Evolutionary conservation across 2,329 filamentous ascomycete genomes (phyloP).

Genomic region (Drechslerella stenobrocha): DNA sequence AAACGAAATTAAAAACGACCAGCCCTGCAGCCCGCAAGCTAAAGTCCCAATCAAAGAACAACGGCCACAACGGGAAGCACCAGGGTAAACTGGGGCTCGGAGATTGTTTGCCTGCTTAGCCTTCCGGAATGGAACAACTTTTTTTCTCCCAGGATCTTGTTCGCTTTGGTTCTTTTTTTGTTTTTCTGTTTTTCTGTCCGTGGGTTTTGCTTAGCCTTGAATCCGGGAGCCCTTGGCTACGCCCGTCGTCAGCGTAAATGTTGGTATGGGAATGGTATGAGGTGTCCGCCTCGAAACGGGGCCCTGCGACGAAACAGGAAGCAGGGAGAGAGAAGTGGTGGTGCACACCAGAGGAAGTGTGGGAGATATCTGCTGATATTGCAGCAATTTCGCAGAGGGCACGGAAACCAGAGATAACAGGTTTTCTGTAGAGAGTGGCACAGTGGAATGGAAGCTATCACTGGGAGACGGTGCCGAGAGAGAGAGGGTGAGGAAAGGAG

Average conservation of each 20-base stretch:
- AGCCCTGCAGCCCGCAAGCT: conserved; percentile 27
- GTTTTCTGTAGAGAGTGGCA: background rate
- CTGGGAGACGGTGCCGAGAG: conserved; percentile 12
- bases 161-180: conserved; percentile 34
- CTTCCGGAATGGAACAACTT: conserved; percentile 49
- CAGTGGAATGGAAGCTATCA: background rate
- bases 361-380: conserved; percentile 66
- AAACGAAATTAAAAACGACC: conserved; percentile 8
- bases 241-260: conserved; percentile 42
- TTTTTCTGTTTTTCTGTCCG: background rate
- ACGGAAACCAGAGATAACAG: conserved; percentile 54
- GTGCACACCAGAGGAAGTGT: conserved; percentile 32
- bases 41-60: conserved; percentile 44
- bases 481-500: conserved; percentile 11
- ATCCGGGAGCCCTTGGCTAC: conserved; percentile 21
- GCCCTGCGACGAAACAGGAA: conserved; percentile 37
- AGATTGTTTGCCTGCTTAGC: conserved; percentile 49
- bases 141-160: conserved; percentile 41
- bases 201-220: background rate
- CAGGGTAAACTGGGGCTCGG: conserved; percentile 39
- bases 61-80: conserved; percentile 36
- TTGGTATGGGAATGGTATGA: conserved; percentile 41
- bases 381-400: background rate
- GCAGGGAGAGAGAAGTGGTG: conserved; percentile 25
- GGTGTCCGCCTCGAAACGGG: conserved; percentile 48